Percentiles rank a stretch among this genome's conserved stretches.
Evolutionary conservation across 2,329 filamentous ascomycete genomes (phyloP).

Genomic region (Sarocladium kiliense): DNA sequence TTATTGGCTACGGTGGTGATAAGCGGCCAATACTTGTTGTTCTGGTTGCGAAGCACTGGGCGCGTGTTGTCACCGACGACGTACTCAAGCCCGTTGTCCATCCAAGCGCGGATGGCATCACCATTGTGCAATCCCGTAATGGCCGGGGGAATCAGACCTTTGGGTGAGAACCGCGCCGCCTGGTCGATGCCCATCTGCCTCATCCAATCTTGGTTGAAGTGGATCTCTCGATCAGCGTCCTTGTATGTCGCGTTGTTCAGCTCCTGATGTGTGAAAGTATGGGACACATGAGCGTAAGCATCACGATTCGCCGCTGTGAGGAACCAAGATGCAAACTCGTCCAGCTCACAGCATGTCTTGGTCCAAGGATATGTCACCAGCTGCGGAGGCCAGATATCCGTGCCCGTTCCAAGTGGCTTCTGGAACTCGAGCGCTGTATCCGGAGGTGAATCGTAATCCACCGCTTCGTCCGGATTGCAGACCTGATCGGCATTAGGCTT

Average conservation of each 20-base stretch:
- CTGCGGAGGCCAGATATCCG: slow-evolving; percentile 42
- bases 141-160: slow-evolving; percentile 56
- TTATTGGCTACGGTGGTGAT: slow-evolving; percentile 45
- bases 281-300: slow-evolving; percentile 53
- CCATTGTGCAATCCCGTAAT: slow-evolving; percentile 61
- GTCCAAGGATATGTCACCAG: slow-evolving; percentile 48
- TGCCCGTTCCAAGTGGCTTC: slow-evolving; percentile 45
- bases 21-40: slow-evolving; percentile 50
- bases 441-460: slow-evolving; percentile 38
- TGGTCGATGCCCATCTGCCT: slow-evolving; percentile 43
- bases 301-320: slow-evolving; percentile 40
- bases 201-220: slow-evolving; percentile 56
- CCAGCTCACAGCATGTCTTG: slow-evolving; percentile 41
- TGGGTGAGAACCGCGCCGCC: slow-evolving; percentile 41
- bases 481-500: slow-evolving; percentile 33
- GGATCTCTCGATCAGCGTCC: slow-evolving; percentile 52
- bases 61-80: slow-evolving; percentile 62
- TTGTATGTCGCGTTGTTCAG: slow-evolving; percentile 56
- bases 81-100: slow-evolving; percentile 52
- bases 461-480: slow-evolving; percentile 34
- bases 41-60: slow-evolving; percentile 43
- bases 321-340: slow-evolving; percentile 51
- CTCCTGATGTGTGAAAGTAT: slow-evolving; percentile 57
- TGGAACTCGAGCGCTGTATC: slow-evolving; percentile 39
- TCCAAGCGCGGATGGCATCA: slow-evolving; percentile 56